Evolutionary conservation across 2,329 filamentous ascomycete species (phyloP).

Genomic region (Aurifilum marmelostoma): DNA sequence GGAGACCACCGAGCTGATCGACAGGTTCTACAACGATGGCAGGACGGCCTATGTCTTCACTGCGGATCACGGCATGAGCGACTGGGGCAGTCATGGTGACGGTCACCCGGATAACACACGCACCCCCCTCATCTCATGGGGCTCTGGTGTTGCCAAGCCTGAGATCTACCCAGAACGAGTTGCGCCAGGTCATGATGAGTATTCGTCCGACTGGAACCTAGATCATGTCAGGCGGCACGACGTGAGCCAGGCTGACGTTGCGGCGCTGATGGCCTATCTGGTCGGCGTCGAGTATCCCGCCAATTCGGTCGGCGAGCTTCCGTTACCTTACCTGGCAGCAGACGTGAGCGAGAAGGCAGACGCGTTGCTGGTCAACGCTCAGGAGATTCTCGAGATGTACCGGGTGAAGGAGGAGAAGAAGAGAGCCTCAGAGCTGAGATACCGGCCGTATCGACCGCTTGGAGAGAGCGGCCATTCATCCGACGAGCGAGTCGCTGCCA

Average conservation of each 20-base stretch:
- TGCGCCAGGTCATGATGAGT: slow-evolving; percentile 85
- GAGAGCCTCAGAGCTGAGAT: slow-evolving; percentile 73
- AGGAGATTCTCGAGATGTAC: slow-evolving; percentile 93
- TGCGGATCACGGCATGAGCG: slow-evolving; percentile 98
- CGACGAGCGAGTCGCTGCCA: slow-evolving; percentile 68
- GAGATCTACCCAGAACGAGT: slow-evolving; percentile 55
- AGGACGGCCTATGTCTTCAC: slow-evolving; percentile 97
- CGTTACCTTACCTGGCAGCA: slow-evolving; percentile 78
- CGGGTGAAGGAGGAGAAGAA: slow-evolving; percentile 90
- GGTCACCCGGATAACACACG: slow-evolving; percentile 96
- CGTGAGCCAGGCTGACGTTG: slow-evolving; percentile 91
- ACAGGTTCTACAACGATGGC: slow-evolving; percentile 81
- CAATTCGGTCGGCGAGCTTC: slow-evolving; percentile 93
- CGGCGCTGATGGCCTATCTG: slow-evolving; percentile 93
- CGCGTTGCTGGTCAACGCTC: slow-evolving; percentile 82
- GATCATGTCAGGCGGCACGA: slow-evolving; percentile 83
- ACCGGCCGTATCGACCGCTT: slow-evolving; percentile 74
- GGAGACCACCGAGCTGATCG: slow-evolving; percentile 78
- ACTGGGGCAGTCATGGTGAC: slow-evolving; percentile 98
- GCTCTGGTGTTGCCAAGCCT: slow-evolving; percentile 83
- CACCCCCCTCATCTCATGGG: slow-evolving; percentile 91
- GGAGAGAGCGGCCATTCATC: slow-evolving; percentile 64
- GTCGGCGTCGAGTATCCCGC: slow-evolving; percentile 87
- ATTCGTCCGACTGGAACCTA: slow-evolving; percentile 87
- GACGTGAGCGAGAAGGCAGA: slow-evolving; percentile 76